Evolutionary conservation across 768 basidiomycete species (phyloP), one percentile per base, ranked within the genome.

Genomic region (Rhizopogon rudus): DNA sequence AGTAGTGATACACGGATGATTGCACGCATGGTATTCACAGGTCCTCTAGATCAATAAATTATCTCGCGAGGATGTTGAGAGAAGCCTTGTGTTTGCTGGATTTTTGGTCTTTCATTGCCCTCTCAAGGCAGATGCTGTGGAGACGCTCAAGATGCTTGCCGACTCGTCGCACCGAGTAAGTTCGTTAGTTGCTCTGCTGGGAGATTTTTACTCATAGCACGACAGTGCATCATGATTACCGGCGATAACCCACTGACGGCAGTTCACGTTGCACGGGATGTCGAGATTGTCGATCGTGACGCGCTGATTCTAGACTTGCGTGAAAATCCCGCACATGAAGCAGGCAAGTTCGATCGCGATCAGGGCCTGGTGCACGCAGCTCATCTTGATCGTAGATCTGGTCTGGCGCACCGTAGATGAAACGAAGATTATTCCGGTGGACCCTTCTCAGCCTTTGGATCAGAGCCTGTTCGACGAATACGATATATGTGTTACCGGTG

Each of bases 41-140:
- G 10, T 57, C 44, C 1, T 22, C 14, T 60, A 96, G 93, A 91
- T 98, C 65, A 94, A 94, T 68, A 91, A 90, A 61, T 71, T 98
- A n/a, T 73, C 84, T 40, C 79, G 97, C 44, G 86, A 91, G 40
- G 72, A 83, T 31, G 90, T 92, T 9, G 97, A 99, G 71, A 84
- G 82, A 56, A 67, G 73, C 1, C 77, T 99, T 44, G 74, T 67
- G 3, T 99, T 99, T 64, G 93, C 83, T n/a, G 97, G 97, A 6
- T 99, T 99, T 77, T 76, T 99, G 57, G 93, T 99, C 20, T 99
- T 99, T 84, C 95, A 98, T 66, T 98, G 95, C 66, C 97, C 97
- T 2, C 81, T 99, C 60, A 99, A 99, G 72, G 71, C 83, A 14
- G 97, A 99, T 68, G 97, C 97, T 1, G 79, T 98, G 10, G 84